Percentiles rank a stretch among this genome's conserved stretches.
These are phyloP conservation scores for Annulohypoxylon nitens DNA, from an alignment of 495 filamentous ascomycete species.

Conservation along the genomic window DNA sequence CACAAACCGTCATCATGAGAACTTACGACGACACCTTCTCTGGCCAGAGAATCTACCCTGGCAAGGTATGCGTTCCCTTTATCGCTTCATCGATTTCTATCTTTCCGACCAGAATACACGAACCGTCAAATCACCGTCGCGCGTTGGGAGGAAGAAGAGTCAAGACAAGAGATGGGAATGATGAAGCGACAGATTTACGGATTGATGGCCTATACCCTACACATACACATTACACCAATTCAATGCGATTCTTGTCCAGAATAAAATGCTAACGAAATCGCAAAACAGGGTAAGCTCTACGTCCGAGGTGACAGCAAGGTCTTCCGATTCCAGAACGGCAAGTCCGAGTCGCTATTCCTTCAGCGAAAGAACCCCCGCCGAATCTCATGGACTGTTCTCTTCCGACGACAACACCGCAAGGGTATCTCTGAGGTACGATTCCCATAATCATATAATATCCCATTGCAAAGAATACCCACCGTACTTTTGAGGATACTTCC, in stretches of 20 bases:
- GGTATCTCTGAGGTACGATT: slow-evolving; percentile 97
- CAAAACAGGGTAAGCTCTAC: slow-evolving; percentile 91
- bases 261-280: slow-evolving; percentile 37
- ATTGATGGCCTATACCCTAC: not conserved
- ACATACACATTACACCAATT: not conserved
- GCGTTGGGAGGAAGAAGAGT: not conserved
- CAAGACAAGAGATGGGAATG: slow-evolving; percentile 15
- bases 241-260: slow-evolving; percentile 14
- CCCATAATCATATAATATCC: slow-evolving; percentile 17
- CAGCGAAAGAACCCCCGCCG: slow-evolving; percentile 99
- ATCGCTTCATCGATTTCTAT: not conserved
- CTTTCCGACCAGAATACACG: slow-evolving; percentile 3
- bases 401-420: slow-evolving; percentile 99
- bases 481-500: slow-evolving; percentile 19
- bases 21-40: slow-evolving; percentile 99
- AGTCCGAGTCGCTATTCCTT: slow-evolving; percentile 99
- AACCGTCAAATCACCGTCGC: not conserved
- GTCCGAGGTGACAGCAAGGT: slow-evolving; percentile 99
- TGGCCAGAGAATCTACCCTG: slow-evolving; percentile 98
- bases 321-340: slow-evolving; percentile 99
- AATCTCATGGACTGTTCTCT: slow-evolving; percentile 98
- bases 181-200: not conserved
- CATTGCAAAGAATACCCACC: no score
- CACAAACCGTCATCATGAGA: slow-evolving; percentile 81
- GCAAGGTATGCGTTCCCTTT: slow-evolving; percentile 80